Percentiles rank a stretch among this genome's conserved stretches.
phyloP scores from a whole-genome alignment of 768 basidiomycete species.

The Tulasnella sp. region DNA sequence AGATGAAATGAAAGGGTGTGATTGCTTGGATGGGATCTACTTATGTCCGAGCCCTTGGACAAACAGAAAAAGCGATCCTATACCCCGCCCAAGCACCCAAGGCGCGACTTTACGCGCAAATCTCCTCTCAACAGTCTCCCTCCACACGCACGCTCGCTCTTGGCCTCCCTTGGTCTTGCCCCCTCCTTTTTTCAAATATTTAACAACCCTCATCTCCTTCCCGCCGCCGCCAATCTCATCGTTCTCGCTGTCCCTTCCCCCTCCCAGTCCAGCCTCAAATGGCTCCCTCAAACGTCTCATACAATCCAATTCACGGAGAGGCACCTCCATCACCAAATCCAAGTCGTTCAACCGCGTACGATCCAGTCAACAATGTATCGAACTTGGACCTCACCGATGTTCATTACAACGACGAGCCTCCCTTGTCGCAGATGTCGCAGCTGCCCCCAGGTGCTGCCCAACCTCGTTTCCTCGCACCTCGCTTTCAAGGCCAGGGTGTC shows the following conservation, averaged over 20 bases:
- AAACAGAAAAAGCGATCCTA: too few species aligned
- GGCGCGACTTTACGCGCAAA: too few species aligned
- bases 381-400: neutral
- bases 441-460: conserved; percentile 1
- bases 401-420: neutral
- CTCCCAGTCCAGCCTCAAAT: conserved; percentile 5
- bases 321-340: conserved; percentile 1
- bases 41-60: too few species aligned
- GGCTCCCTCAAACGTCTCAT: conserved; percentile 5
- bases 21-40: too few species aligned
- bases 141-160: neutral
- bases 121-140: too few species aligned
- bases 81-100: too few species aligned
- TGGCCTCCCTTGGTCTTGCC: neutral
- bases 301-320: neutral
- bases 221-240: neutral
- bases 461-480: neutral
- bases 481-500: conserved; percentile 3
- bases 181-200: neutral
- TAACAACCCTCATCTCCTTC: neutral
- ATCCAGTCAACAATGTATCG: neutral
- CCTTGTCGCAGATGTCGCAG: neutral
- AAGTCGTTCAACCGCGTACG: neutral
- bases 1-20: too few species aligned
- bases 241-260: neutral